A percentile compares a stretch with the other conserved stretches of the same genome.
Conservation (phyloP, 495 filamentous ascomycete genomes). For the Aspergillus affinis region DNA sequence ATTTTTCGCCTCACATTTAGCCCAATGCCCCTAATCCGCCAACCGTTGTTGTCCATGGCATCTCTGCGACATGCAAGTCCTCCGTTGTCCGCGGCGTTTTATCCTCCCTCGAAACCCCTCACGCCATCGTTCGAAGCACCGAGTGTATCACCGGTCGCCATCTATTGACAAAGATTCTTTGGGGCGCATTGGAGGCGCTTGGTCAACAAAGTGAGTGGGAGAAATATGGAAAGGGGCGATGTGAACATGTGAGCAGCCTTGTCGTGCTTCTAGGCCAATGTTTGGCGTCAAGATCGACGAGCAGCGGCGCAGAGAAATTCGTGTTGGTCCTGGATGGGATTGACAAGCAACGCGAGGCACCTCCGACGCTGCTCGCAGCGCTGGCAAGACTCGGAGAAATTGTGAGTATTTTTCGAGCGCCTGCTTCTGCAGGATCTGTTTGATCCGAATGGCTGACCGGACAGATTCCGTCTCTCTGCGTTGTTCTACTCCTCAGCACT, state of each 20-base stretch:
- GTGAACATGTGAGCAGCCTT: conserved; percentile 75
- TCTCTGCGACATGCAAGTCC: conserved; percentile 91
- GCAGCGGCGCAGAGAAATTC: conserved; percentile 52
- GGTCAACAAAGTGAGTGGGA: conserved; percentile 40
- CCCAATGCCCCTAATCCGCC: conserved; percentile 44
- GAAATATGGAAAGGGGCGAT: conserved; percentile 53
- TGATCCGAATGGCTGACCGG: conserved; percentile 16
- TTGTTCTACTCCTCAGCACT: conserved; percentile 71
- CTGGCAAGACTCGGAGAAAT: conserved; percentile 75
- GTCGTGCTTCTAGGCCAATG: conserved; percentile 65
- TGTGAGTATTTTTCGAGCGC: conserved; percentile 45
- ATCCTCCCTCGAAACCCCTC: conserved; percentile 48
- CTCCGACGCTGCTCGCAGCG: conserved; percentile 78
- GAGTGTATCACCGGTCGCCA: conserved; percentile 93
- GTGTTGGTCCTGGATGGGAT: conserved; percentile 90
- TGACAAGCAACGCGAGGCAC: conserved; percentile 79
- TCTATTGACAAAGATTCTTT: conserved; percentile 65
- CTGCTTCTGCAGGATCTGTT: neutral
- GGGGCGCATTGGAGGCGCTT: conserved; percentile 36
- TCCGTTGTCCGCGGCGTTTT: conserved; percentile 66
- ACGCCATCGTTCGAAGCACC: conserved; percentile 71
- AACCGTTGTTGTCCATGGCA: conserved; percentile 76
- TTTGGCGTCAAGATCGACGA: conserved; percentile 26
- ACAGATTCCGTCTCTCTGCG: conserved; percentile 78
- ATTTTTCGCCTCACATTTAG: conserved; percentile 23